A percentile compares a stretch with the other conserved stretches of the same genome.
Conservation (phyloP, 2,329 filamentous ascomycete species). For the Coleophoma cylindrospora region DNA sequence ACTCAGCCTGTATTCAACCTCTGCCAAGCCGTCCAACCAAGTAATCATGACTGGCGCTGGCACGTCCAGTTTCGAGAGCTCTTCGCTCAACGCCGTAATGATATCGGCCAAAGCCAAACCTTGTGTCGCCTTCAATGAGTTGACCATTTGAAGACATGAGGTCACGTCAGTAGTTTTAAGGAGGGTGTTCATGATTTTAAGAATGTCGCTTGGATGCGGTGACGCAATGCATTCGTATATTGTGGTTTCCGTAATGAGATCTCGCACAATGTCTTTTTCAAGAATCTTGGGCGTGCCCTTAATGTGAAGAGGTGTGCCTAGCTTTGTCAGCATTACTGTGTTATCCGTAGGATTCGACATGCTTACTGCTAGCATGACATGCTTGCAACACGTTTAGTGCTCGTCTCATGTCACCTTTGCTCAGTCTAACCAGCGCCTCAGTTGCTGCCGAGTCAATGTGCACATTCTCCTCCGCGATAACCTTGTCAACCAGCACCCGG, state of each 20-base stretch:
- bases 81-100: constrained; percentile 77
- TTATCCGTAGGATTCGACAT: neutral
- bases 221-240: constrained; percentile 98
- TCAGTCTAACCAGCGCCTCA: constrained; percentile 78
- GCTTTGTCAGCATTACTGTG: constrained; percentile 2
- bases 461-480: constrained; percentile 81
- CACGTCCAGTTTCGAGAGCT: constrained; percentile 78
- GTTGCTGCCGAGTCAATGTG: constrained; percentile 77
- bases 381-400: constrained; percentile 94
- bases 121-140: constrained; percentile 77
- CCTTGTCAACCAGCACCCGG: constrained; percentile 76
- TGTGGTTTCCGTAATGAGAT: constrained; percentile 83
- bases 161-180: constrained; percentile 83
- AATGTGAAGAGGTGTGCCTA: constrained; percentile 64
- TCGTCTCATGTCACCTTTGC: constrained; percentile 93
- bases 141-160: constrained; percentile 82
- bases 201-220: constrained; percentile 84
- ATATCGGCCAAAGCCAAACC: constrained; percentile 93
- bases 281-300: constrained; percentile 54
- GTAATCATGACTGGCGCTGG: constrained; percentile 80
- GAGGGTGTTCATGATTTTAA: constrained; percentile 77
- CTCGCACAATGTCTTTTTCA: constrained; percentile 64
- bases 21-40: constrained; percentile 87
- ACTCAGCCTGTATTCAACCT: constrained; percentile 87
- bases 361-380: constrained; percentile 84